Conservation (phyloP, 179 eudicot species). For the Heliamphora pulchella region DNA sequence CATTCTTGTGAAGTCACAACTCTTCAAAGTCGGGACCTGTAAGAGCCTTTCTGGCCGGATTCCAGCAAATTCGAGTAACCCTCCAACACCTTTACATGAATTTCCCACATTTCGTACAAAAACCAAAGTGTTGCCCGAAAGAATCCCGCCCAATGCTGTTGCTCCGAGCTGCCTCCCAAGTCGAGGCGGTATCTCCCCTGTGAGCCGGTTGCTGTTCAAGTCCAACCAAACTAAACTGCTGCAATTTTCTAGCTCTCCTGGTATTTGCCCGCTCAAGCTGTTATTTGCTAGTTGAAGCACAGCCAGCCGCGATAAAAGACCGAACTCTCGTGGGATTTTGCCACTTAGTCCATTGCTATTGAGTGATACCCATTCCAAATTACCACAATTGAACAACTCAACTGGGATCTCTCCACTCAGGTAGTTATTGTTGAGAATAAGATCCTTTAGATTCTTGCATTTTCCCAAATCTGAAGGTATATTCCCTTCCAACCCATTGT, state of each 20-base stretch:
- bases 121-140: conserved; percentile 73
- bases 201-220: conserved; percentile 66
- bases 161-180: conserved; percentile 77
- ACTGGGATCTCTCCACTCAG: conserved; percentile 66
- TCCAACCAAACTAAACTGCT: conserved; percentile 92
- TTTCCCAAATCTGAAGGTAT: conserved; percentile 72
- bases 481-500: conserved; percentile 72
- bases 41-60: conserved; percentile 80
- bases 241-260: conserved; percentile 52
- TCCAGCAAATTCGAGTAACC: conserved; percentile 88
- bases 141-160: conserved; percentile 64
- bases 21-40: conserved; percentile 69
- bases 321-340: conserved; percentile 60
- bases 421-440: conserved; percentile 72
- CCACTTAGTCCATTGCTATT: conserved; percentile 72
- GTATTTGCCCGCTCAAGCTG: conserved; percentile 66
- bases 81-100: conserved; percentile 94
- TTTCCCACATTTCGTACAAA: conserved; percentile 89
- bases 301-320: conserved; percentile 57
- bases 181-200: conserved; percentile 80
- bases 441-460: conserved; percentile 69
- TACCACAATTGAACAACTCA: conserved; percentile 51
- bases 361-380: conserved; percentile 86
- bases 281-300: conserved; percentile 83
- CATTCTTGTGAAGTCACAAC: conserved; percentile 76